A percentile compares a stretch with the other conserved stretches of the same genome.
Evolutionary conservation across 106 monocot genomes (phyloP).

Genomic region (Acanthochlamys bracteata): DNA sequence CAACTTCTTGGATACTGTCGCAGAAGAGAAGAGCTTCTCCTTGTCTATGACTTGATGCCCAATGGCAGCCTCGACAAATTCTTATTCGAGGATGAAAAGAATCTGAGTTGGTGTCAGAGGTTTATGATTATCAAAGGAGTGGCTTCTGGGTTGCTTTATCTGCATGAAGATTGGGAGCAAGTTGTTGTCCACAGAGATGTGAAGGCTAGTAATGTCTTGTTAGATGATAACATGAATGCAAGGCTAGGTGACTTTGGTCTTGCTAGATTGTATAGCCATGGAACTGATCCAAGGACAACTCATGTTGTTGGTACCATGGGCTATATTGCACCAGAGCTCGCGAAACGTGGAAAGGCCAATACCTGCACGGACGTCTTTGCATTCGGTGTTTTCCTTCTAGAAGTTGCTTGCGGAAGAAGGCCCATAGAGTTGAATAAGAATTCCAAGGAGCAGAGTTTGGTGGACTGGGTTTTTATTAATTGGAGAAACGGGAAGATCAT

Average conservation of each 20-base stretch:
- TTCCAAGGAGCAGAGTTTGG: slow-evolving; percentile 1
- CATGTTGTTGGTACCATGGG: slow-evolving; percentile 11
- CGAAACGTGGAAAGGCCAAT: not conserved
- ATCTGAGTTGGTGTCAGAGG: slow-evolving; percentile 1
- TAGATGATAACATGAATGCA: slow-evolving; percentile 10
- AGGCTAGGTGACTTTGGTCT: slow-evolving; percentile 9
- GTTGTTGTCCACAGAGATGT: slow-evolving; percentile 8
- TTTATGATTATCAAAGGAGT: slow-evolving; percentile 8
- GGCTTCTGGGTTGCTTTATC: slow-evolving; percentile 6
- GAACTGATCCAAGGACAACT: slow-evolving; percentile 4
- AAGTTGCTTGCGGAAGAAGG: slow-evolving; percentile 12
- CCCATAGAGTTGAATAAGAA: not conserved
- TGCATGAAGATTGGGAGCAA: slow-evolving; percentile 14
- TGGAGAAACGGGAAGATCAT: slow-evolving; percentile 1
- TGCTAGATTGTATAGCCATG: slow-evolving; percentile 7
- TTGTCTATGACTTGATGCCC: not conserved
- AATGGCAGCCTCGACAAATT: not conserved
- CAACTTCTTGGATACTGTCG: not conserved
- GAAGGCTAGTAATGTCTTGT: slow-evolving; percentile 14
- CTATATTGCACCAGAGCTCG: slow-evolving; percentile 7
- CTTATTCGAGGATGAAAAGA: not conserved
- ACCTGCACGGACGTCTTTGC: slow-evolving; percentile 7
- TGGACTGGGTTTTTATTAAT: slow-evolving; percentile 5
- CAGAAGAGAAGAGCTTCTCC: not conserved
- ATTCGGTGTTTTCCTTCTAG: slow-evolving; percentile 8